Evolutionary conservation across 23 red algal species (phyloP).

Genomic region (Gracilaria caudata): DNA sequence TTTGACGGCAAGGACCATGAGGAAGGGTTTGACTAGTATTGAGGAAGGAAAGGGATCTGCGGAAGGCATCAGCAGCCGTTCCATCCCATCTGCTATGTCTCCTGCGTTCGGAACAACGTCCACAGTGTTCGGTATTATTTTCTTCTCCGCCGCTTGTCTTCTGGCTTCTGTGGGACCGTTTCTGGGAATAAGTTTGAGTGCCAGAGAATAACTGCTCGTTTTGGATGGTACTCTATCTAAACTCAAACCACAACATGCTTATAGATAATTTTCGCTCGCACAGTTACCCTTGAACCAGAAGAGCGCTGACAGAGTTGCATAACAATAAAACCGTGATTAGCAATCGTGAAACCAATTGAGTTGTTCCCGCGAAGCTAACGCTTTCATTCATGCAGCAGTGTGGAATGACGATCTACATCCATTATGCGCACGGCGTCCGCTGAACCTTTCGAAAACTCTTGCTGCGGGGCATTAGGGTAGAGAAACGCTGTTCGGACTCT

Average conservation of each 20-base stretch:
- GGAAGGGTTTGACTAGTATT: neutral
- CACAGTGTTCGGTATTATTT: conserved; percentile 30
- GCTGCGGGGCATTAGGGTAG: no score
- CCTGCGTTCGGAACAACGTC: neutral
- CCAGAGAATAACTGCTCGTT: conserved; percentile 6
- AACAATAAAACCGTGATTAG: neutral
- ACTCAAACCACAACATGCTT: neutral
- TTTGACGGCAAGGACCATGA: conserved; percentile 25
- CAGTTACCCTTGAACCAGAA: neutral
- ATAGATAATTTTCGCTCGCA: neutral
- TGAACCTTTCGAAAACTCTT: no score
- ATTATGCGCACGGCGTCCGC: no score
- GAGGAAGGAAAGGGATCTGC: conserved; percentile 9
- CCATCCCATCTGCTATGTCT: conserved; percentile 39
- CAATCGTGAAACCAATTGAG: neutral
- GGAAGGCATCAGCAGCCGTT: neutral
- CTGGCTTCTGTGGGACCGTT: conserved; percentile 41
- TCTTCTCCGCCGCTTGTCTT: conserved; percentile 41
- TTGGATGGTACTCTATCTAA: neutral
- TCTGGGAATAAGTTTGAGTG: conserved; percentile 32
- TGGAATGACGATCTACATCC: no score
- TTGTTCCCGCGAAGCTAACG: no score
- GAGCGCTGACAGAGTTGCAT: neutral
- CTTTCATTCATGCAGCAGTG: no score
- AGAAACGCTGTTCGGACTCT: no score